Evolutionary conservation across 805 yeast species (phyloP).

Genomic region (Monosporozyma aquatica): DNA sequence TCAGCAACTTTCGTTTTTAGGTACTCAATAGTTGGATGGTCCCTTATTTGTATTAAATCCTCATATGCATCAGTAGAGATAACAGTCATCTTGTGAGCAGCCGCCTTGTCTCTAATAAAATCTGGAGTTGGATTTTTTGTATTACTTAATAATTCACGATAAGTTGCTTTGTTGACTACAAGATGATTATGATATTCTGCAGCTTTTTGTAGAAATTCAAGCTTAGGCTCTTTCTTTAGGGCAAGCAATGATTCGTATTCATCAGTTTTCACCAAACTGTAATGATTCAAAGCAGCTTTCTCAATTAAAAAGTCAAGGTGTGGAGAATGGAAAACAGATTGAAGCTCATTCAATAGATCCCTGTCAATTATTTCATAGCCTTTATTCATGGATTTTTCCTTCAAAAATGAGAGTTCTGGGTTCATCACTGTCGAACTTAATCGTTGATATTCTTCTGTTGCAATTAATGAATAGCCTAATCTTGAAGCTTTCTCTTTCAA

Average conservation of each 20-base stretch:
- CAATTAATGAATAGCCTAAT: background rate
- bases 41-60: too few species aligned
- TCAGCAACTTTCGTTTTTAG: too few species aligned
- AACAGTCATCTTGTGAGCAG: too few species aligned
- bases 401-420: background rate
- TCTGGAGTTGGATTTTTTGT: too few species aligned
- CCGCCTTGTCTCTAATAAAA: too few species aligned
- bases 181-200: too few species aligned
- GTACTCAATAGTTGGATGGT: too few species aligned
- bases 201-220: conserved; percentile 3
- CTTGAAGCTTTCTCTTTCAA: background rate
- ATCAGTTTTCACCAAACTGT: background rate
- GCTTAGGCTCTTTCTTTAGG: background rate
- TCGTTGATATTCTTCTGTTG: background rate
- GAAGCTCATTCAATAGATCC: background rate
- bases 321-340: background rate
- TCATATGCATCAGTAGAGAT: too few species aligned
- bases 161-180: too few species aligned
- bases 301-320: background rate
- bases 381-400: background rate
- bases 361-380: background rate
- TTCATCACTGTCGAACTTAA: background rate
- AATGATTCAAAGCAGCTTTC: background rate
- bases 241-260: background rate
- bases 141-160: too few species aligned